phyloP scores from a whole-genome alignment of 129 eudicot species.

The Chrysanthemum makinoi region DNA sequence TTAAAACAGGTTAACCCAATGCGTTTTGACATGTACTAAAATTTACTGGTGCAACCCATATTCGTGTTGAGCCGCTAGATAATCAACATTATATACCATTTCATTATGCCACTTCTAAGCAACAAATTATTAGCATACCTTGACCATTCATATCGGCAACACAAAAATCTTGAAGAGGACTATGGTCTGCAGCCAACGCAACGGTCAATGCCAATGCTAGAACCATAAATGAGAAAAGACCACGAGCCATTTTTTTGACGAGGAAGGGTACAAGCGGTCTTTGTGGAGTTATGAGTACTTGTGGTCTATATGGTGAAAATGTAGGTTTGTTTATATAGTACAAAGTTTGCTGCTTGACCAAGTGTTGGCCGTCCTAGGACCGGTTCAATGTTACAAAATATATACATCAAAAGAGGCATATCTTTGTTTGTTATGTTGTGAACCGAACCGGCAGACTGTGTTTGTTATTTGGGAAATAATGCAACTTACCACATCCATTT shows the following conservation, averaged over 20 bases:
- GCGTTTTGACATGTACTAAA: no score
- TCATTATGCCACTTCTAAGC: no score
- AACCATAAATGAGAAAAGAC: conserved; percentile 1
- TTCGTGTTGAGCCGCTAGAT: no score
- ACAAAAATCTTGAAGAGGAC: conserved; percentile 50
- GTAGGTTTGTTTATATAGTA: conserved; percentile 25
- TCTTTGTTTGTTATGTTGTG: conserved; percentile 11
- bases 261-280: neutral
- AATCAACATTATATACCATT: no score
- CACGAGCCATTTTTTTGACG: conserved; percentile 18
- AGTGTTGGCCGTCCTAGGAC: neutral
- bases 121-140: conserved; percentile 19
- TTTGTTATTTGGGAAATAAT: conserved; percentile 17
- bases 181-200: conserved; percentile 37
- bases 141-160: conserved; percentile 33
- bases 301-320: conserved; percentile 15
- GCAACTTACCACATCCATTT: conserved; percentile 11
- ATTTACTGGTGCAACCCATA: neutral
- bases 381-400: neutral
- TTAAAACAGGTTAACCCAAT: no score
- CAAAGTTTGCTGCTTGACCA: neutral
- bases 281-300: neutral
- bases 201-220: conserved; percentile 22
- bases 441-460: conserved; percentile 20
- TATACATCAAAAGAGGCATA: neutral